Evolutionary conservation across 2,329 filamentous ascomycete genomes (phyloP), one percentile per base, ranked within the genome.

Genomic region (Colletotrichum endophyticum): DNA sequence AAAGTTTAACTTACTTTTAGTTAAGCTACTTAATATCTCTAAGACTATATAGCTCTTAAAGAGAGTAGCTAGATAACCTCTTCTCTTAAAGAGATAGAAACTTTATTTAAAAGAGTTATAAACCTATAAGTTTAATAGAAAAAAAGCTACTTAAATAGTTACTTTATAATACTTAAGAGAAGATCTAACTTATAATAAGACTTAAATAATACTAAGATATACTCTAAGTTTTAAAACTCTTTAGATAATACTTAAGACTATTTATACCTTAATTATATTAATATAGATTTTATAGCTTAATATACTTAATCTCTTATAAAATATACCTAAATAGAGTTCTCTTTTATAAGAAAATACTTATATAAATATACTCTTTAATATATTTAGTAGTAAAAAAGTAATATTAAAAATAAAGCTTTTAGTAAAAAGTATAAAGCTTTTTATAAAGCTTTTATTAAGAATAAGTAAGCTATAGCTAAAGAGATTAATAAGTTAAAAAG

Each of bases 401-500:
- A 19, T 44, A 44, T 44, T 11, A 44, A 44, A 5, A 9, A 44
- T 44, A 44, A 44, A 44, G 4, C 4, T 39, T 8, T 22, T 25
- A 25, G 5, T 9, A 57, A 57, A 0, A 57, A 13, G 2, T 57
- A 57, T 22, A 27, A 57, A 22, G 6, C 11, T 57, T 22, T 22
- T 8, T 22, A 22, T 57, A 57, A 22, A 4, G 3, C 0, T 56
- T 56, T 22, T 56, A 56, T 27, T 44, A 44, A 56, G 3, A 27
- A 56, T 22, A 27, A 22, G 3, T 22, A 56, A 13, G 0, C 4
- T 56, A 56, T 5, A 7, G 4, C 0, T 25, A 56, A 56, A 25
- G 1, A 22, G 0, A 56, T 56, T 8, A 22, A 56, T 56, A 22
- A 25, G 0, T 56, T 13, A 7, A 22, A 13, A 56, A 8, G 1